Evolutionary conservation across 78 protist species (phyloP), one percentile per base, ranked within the genome.

Genomic region (Speleostelium caveatum): DNA sequence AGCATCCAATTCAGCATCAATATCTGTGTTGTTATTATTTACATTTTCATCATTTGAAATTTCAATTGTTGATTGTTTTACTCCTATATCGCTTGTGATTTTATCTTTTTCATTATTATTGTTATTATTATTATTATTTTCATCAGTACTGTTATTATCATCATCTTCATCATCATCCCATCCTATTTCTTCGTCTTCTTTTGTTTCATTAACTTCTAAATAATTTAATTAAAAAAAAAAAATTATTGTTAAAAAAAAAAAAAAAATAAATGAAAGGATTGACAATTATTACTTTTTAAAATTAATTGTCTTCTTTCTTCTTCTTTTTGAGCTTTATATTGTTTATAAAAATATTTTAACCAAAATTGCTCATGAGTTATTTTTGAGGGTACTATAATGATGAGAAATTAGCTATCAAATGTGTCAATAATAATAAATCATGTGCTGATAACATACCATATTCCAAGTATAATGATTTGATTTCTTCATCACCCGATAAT

Each of bases 341-440:
- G 91, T 45, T 83, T 83, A 33, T 83, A 83, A 59, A 83, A 83
- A 60, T 83, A 83, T 83, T 83, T 83, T 0, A 69, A 51, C 91
- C 91, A 83, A 45, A 83, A 83, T 59, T 67, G 80, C 42, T 83
- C 73, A 60, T 83, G 91, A 8, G 60, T 55, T 10, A 69, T 83
- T 62, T 83, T 74, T 21, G 62, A 22, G 28, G 91, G 91, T 71
- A 83, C 91, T n/a, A n/a, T 71, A 14, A 53, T 14, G 14, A 53
- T 53, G 17, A 21, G 26, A 53, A 53, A 53, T n/a, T n/a, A n/a
- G n/a, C n/a, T n/a, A n/a, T n/a, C n/a, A n/a, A n/a, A 59, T 59
- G 6, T 61, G 5, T 30, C 10, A 3, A 32, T 24, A 2, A 24
- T 21, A 45, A n/a, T 71, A n/a, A n/a, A n/a, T n/a, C n/a, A 71